Evolutionary conservation across 148 eudicot genomes (phyloP).

Genomic region (Rhododendron vialii): DNA sequence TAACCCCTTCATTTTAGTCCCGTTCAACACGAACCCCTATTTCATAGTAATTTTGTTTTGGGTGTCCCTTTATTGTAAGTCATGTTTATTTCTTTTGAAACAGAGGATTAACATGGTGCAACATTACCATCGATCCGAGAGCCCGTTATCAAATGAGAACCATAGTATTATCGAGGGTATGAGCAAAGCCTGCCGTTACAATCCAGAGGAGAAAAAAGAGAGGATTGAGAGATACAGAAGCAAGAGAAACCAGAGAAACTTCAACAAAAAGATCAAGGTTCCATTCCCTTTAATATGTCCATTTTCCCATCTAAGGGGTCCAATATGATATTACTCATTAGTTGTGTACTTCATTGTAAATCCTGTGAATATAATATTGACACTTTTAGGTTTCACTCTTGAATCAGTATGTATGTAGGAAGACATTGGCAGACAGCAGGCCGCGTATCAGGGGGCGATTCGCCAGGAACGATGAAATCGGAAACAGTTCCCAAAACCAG

Average conservation of each 20-base stretch:
- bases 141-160: conserved; percentile 62
- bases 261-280: conserved; percentile 95
- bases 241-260: conserved; percentile 85
- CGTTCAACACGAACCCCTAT: neutral
- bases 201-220: conserved; percentile 83
- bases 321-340: neutral
- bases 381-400: neutral
- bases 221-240: conserved; percentile 77
- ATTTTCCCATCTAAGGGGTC: neutral
- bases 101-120: conserved; percentile 41
- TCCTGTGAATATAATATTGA: neutral
- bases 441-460: conserved; percentile 86
- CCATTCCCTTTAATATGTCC: neutral
- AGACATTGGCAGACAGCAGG: conserved; percentile 87
- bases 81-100: conserved; percentile 4
- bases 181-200: conserved; percentile 66
- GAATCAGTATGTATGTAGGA: conserved; percentile 81
- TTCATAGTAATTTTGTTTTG: neutral
- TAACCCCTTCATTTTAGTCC: neutral
- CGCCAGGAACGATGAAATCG: conserved; percentile 69
- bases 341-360: neutral
- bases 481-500: conserved; percentile 27
- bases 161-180: conserved; percentile 62
- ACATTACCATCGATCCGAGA: conserved; percentile 39
- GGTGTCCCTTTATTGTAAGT: neutral